Base-by-base conservation (phyloP, 2,329 filamentous ascomycete species). In the Coniochaeta hoffmannii region DNA sequence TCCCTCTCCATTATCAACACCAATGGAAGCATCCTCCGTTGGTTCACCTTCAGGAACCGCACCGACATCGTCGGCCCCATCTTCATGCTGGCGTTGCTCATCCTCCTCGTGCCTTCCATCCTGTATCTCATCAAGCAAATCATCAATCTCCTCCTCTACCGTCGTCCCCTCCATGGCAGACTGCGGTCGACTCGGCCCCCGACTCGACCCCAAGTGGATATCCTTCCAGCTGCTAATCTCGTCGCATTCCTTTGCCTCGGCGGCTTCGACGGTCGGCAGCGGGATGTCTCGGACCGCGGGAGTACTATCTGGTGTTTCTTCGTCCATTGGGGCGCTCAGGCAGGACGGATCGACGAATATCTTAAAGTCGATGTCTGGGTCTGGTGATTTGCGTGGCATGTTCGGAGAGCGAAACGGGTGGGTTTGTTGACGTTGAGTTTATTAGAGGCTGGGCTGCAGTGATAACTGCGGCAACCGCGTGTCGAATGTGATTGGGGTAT, bases 301-400 rank as follows among this genome's bases (percentile, higher is more conserved):
- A 59, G 52, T n/a, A n/a, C n/a, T n/a, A n/a, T n/a, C n/a, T n/a
- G 53, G 54, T 36, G 56, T 60, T 31, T 68, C 63, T 57, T 76
- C 70, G 61, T 73, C 69, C 68, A 74, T 74, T 56, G 69, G 67
- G 41, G 68, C 68, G 63, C 66, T 73, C 55, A 73, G 50, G 61
- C 73, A 77, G 54, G 73, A 77, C 44, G 66, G 64, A 63, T 80
- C 76, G 62, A 76, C 68, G 69, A 76, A 74, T 60, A 76, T 79
- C 9, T 76, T 66, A 58, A 80, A 78, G 60, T 78, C 71, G 60
- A 69, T 61, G 57, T 76, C 41, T 19, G 14, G 31, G 11, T 31
- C 28, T 53, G 50, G 50, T 1, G 57, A 32, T 44, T 60, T 60
- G 59, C 59, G 62, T 59, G 64, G 61, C 62, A 68, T 66, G 30